Evolutionary conservation across 75 land plant species (phyloP).

Genomic region (Selaginella tamariscina): DNA sequence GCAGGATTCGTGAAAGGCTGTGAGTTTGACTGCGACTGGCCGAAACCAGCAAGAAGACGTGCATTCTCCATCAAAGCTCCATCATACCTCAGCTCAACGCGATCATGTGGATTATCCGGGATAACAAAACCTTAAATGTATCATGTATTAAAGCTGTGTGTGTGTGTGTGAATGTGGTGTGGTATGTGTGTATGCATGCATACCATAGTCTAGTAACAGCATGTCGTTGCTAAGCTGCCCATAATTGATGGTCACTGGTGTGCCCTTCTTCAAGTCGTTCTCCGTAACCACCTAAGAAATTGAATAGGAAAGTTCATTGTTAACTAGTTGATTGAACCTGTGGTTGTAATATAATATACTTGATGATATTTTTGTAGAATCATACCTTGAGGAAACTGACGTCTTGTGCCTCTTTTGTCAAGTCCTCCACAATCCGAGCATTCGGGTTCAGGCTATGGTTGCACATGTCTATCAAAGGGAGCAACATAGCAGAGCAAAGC

Average conservation of each 20-base stretch:
- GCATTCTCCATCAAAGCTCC: slow-evolving; percentile 64
- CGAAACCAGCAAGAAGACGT: slow-evolving; percentile 53
- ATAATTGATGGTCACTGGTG: slow-evolving; percentile 47
- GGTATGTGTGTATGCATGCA: too few relatives aligned
- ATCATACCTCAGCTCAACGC: slow-evolving; percentile 71
- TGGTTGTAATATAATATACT: too few relatives aligned
- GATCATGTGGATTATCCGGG: slow-evolving; percentile 68
- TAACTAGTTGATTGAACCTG: too few relatives aligned
- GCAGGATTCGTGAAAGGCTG: slow-evolving; percentile 43
- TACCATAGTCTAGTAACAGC: slow-evolving; percentile 81
- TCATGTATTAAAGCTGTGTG: too few relatives aligned
- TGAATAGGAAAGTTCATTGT: too few relatives aligned
- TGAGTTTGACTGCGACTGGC: slow-evolving; percentile 18
- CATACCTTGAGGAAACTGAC: slow-evolving; percentile 9
- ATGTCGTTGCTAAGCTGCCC: slow-evolving; percentile 70
- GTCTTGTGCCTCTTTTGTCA: background rate
- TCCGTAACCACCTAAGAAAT: slow-evolving; percentile 57
- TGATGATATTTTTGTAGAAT: too few relatives aligned
- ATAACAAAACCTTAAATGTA: slow-evolving; percentile 81
- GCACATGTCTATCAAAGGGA: slow-evolving; percentile 10
- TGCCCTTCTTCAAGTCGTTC: slow-evolving; percentile 34
- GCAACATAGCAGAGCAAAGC: slow-evolving; percentile 3
- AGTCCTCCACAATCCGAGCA: background rate
- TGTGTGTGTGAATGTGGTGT: too few relatives aligned
- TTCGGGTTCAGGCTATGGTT: slow-evolving; percentile 3